These are phyloP conservation scores for Nevesoporus exiguus DNA, from an alignment of 768 basidiomycete species.

Conservation along the genomic window DNA sequence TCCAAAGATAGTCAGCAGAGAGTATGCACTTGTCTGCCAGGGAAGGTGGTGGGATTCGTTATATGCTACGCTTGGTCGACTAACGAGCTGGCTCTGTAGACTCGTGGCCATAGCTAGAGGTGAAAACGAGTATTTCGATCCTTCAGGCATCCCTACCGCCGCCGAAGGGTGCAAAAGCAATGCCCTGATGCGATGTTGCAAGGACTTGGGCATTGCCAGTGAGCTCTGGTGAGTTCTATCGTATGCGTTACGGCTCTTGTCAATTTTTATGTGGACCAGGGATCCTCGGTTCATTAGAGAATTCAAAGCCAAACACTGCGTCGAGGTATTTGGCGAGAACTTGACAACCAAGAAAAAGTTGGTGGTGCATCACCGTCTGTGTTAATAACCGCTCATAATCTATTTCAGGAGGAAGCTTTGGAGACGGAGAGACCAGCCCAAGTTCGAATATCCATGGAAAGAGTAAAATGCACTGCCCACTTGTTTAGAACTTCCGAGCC, in stretches of 20 bases:
- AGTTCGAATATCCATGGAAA: conserved; percentile 86
- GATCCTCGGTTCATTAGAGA: conserved; percentile 94
- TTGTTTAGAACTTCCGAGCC: neutral
- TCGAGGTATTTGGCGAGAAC: conserved; percentile 87
- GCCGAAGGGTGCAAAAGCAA: conserved; percentile 94
- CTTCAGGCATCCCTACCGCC: conserved; percentile 85
- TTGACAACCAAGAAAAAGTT: conserved; percentile 87
- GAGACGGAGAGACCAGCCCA: conserved; percentile 82
- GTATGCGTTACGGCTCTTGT: neutral
- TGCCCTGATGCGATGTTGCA: conserved; percentile 95
- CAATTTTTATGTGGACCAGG: conserved; percentile 41
- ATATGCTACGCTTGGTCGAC: neutral
- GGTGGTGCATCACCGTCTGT: conserved; percentile 27
- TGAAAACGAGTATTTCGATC: conserved; percentile 96
- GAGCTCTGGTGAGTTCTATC: conserved; percentile 75
- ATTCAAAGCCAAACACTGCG: conserved; percentile 81
- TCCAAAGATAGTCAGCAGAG: conserved; percentile 83
- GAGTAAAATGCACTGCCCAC: conserved; percentile 44
- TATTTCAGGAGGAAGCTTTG: conserved; percentile 78
- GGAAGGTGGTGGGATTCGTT: conserved; percentile 58
- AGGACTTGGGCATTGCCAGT: conserved; percentile 93
- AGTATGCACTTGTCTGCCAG: conserved; percentile 91
- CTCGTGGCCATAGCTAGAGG: conserved; percentile 89
- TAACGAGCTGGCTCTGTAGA: conserved; percentile 36
- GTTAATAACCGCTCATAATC: conserved; percentile 3